Evolutionary conservation across 805 yeast genomes (phyloP), one percentile per base, ranked within the genome.

Genomic region (Lachancea sp.): DNA sequence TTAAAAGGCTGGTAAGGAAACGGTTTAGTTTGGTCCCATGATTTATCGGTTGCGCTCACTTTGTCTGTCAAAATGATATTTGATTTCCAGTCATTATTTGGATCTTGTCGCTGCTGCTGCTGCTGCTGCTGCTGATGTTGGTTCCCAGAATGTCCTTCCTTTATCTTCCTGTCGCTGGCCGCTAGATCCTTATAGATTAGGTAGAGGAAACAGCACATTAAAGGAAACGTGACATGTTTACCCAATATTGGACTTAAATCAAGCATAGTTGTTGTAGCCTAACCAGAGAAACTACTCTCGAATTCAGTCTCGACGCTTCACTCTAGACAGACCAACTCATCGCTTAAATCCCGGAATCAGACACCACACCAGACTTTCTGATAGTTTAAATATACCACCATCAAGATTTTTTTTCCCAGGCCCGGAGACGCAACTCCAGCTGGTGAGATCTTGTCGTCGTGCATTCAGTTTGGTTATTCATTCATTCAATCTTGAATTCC

Each of bases 1-100:
- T 77, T 79, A 67, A 80, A 82, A 1, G 87, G 88, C 39, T 79
- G 64, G 51, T 71, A 77, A 17, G 67, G 67, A 37, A 61, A 56
- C 0, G 82, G 82, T 37, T 66, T 60, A 6, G 62, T 59, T 3
- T 52, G 49, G 12, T 60, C 46, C 79, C 82, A 80, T 9, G 44
- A 41, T 22, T 25, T 47, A 19, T 45, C 46, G n/a, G 32, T 41
- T 2, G 44, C 38, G 10, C 50, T 15, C 18, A 16, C 72, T 56
- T 48, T 75, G 73, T 44, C 59, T 59, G 2, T 60, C 47, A 18
- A 50, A 53, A 3, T 69, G 69, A 1, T 77, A 60, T 1, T 44
- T 30, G 44, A 68, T 53, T 49, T 27, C 56, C 54, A 49, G 19
- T 35, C 34, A n/a, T 16, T 8, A 1, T 18, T 19, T n/a, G n/a